Base-by-base conservation (phyloP, 352 stramenopile genomes). In the Thalassiosira pacifica region DNA sequence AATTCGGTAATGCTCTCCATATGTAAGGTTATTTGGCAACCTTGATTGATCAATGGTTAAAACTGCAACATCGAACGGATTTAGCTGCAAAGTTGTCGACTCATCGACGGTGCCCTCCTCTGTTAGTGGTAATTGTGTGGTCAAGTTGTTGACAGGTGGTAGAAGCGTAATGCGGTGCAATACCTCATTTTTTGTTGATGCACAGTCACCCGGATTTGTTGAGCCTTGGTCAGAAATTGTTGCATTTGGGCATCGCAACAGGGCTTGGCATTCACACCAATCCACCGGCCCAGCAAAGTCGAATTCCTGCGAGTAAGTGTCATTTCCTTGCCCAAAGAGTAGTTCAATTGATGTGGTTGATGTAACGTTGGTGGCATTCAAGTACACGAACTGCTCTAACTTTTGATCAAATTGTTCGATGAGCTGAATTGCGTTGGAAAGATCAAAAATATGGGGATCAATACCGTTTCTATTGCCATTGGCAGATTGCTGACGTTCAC, bases 161-260 rank as follows among this genome's bases (percentile, higher is more conserved):
- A 99, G 87, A 5, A 97, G 91, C 37, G 93, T 95, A 9, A 98
- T 83, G 0, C 97, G 95, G 76, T 94, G 79, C 0, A 99, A 86
- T 6, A 99, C 93, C 82, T 98, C 96, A 29, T 96, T 90, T 4
- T 96, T 94, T 0, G 94, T 97, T 34, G 81, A 86, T 52, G 70
- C 48, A 84, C 97, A 99, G 71, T 97, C 87, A 73, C 94, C 94
- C 18, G 98, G 95, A 55, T 92, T 87, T 31, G 93, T 91, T 6
- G 95, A 93, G 0, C 96, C 95, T 32, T 88, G 69, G 5, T 76
- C 63, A 0, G 93, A 96, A 29, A 82, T 94, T 2, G 97, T 99
- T 55, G 96, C 97, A 79, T 99, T 98, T 2, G 97, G 97, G 81
- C 97, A 99, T 71, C 97, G 96, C 63, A 98, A 90, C 63, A 98